Evolutionary conservation across 352 stramenopile species (phyloP).

Genomic region (Phytophthora pinifolia): DNA sequence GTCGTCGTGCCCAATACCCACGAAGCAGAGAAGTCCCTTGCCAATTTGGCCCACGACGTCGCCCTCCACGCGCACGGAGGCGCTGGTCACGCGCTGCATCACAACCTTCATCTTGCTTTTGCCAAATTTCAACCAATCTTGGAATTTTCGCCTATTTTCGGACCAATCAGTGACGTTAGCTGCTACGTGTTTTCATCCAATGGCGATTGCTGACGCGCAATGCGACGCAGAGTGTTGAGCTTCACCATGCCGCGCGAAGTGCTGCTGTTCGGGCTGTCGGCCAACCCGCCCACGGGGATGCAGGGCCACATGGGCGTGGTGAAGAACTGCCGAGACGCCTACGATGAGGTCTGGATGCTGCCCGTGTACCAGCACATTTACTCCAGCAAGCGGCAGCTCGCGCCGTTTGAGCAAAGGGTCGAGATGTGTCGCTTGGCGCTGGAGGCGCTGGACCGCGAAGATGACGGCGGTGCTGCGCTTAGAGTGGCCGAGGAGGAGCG

Average conservation of each 20-base stretch:
- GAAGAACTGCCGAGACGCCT: constrained; percentile 53
- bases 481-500: constrained; percentile 63
- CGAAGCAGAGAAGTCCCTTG: constrained; percentile 76
- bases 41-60: constrained; percentile 75
- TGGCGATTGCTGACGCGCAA: constrained; percentile 4
- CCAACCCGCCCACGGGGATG: constrained; percentile 76
- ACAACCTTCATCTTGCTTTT: constrained; percentile 62
- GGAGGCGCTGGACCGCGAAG: constrained; percentile 26
- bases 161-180: neutral
- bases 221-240: constrained; percentile 4
- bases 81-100: constrained; percentile 81
- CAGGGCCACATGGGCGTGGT: constrained; percentile 83
- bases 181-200: constrained; percentile 15
- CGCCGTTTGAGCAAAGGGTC: constrained; percentile 72
- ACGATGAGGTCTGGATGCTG: constrained; percentile 89
- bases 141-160: neutral
- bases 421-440: constrained; percentile 70
- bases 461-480: constrained; percentile 30
- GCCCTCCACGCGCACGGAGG: constrained; percentile 74
- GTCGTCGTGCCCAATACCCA: constrained; percentile 77
- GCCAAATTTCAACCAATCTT: constrained; percentile 22
- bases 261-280: constrained; percentile 84
- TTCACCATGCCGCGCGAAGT: constrained; percentile 39
- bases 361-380: constrained; percentile 91
- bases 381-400: constrained; percentile 72